Percentiles rank a stretch among this genome's conserved stretches.
These are phyloP conservation scores for Fusarium sp. DNA, from an alignment of 2,329 filamentous ascomycete species.

Conservation along the genomic window DNA sequence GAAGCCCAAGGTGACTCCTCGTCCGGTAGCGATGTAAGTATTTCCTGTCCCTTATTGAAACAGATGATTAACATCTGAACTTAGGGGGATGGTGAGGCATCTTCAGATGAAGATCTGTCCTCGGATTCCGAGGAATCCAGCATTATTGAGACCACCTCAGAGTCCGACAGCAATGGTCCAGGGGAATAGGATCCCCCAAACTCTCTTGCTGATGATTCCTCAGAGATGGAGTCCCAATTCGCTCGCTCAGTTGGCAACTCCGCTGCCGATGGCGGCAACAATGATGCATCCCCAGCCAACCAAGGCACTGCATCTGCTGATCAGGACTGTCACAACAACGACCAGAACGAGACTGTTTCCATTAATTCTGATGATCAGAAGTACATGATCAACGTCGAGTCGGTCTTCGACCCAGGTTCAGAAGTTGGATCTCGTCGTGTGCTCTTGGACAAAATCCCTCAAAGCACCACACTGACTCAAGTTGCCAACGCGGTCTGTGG, in stretches of 20 bases:
- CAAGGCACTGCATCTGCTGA: background rate
- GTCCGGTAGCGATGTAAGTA: background rate
- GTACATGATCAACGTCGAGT: background rate
- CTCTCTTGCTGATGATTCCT: fast-evolving
- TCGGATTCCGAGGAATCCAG: background rate
- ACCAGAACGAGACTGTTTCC: background rate
- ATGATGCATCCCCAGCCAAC: background rate
- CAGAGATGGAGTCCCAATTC: fast-evolving
- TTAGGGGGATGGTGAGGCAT: background rate
- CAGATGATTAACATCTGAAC: background rate
- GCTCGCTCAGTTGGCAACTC: background rate
- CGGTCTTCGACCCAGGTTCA: fast-evolving
- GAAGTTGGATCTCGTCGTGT: constrained; percentile 43
- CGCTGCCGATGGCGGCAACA: background rate
- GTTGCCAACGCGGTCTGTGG: constrained; percentile 31
- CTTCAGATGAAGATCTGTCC: background rate
- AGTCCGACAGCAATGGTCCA: background rate
- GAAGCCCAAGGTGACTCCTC: background rate
- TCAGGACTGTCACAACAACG: fast-evolving
- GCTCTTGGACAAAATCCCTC: constrained; percentile 37
- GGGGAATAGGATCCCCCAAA: background rate
- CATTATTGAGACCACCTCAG: fast-evolving
- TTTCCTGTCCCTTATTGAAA: too few relatives aligned
- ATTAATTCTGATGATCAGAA: fast-evolving
- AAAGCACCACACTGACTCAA: constrained; percentile 2